Evolutionary conservation across 495 filamentous ascomycete species (phyloP), one percentile per base, ranked within the genome.

Genomic region (Sporormia fimetaria): DNA sequence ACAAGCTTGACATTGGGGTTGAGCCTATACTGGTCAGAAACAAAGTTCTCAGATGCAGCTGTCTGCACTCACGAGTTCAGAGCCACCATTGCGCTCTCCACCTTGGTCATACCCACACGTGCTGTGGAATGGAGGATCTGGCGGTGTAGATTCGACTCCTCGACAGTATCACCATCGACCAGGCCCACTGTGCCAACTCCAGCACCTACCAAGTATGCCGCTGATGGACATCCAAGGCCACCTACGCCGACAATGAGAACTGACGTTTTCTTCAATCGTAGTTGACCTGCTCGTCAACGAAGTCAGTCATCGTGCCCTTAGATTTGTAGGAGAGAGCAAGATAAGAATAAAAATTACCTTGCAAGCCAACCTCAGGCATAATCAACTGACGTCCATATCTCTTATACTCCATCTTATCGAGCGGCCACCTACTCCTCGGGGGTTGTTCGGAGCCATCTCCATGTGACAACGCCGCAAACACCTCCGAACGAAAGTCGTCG

Each of bases 301-400:
- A 46, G 44, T 57, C 30, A 36, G 37, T 30, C 12, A 46, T 40
- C 21, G 6, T 25, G 5, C 23, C 23, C 6, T 11, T 12, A 29
- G 15, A 2, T 17, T 57, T 25, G 11, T 2, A 33, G 26, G n/a
- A 28, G 4, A 14, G 9, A 16, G 33, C 2, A 42, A 17, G 14
- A 39, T 22, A 14, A 25, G 21, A 18, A 20, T 17, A 11, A 17
- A 35, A 32, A 40, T 21, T 44, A 81, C 83, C 85, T 58, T 76
- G 66, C 18, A 94, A 67, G 2, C 87, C 88, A 43, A 98, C 68
- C 42, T 82, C 75, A 0, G 86, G 80, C 25, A 98, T 71, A 30
- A 95, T 88, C 66, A 98, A 80, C 61, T 98, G 90, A 27, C 90
- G 69, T 3, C 85, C 86, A 66, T 98, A 98, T 35, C 87, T 73